Conservation (phyloP, 2,329 filamentous ascomycete genomes). For the Epichloe baconii region DNA sequence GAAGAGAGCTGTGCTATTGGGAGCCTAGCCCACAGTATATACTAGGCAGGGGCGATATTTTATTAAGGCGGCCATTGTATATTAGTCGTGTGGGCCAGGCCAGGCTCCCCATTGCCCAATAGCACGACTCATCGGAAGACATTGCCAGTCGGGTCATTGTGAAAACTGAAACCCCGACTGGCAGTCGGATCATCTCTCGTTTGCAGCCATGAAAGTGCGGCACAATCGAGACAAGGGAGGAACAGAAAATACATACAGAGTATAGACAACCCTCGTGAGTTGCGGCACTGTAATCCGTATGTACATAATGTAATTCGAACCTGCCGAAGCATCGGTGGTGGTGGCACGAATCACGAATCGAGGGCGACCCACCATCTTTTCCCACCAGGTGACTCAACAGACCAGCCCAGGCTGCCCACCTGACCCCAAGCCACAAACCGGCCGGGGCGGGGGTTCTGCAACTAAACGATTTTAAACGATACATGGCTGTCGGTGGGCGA, state of each 20-base stretch:
- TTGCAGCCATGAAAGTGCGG: neutral
- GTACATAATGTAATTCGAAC: too few species aligned
- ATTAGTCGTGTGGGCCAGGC: too few species aligned
- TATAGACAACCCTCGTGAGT: too few species aligned
- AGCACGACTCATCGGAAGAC: neutral
- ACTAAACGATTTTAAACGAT: neutral
- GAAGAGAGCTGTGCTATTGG: too few species aligned
- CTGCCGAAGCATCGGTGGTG: too few species aligned
- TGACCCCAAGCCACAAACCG: slow-evolving; percentile 8
- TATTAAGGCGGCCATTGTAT: neutral
- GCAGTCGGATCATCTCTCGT: neutral
- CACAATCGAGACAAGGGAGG: neutral
- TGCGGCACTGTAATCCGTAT: too few species aligned
- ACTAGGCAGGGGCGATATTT: too few species aligned
- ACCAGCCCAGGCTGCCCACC: slow-evolving; percentile 6
- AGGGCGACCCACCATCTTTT: too few species aligned
- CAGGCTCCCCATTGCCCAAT: too few species aligned
- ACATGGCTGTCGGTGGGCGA: neutral
- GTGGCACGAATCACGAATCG: too few species aligned
- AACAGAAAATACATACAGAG: too few species aligned
- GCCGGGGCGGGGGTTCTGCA: slow-evolving; percentile 6
- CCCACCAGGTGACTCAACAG: neutral
- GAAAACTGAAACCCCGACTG: neutral
- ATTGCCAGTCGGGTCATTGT: neutral
- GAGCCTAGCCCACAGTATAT: too few species aligned